Conservation (phyloP, 2,329 filamentous ascomycete species). For the Macrophomina phaseolina region DNA sequence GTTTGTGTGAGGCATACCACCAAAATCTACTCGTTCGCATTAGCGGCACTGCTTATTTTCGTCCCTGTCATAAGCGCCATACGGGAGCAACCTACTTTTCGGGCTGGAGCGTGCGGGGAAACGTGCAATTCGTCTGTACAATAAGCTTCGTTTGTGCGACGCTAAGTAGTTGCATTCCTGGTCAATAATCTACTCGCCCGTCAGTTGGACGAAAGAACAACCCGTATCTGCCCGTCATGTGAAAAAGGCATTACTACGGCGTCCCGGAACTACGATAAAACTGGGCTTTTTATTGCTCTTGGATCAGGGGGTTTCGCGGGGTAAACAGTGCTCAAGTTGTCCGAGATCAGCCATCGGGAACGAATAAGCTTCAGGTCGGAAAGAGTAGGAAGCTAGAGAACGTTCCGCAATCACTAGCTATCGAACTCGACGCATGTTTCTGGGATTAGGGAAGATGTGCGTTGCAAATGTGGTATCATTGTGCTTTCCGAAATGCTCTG, state of each 20-base stretch:
- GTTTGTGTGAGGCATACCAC: too few species aligned
- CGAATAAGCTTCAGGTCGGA: constrained; percentile 15
- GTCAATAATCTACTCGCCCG: background rate
- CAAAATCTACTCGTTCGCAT: background rate
- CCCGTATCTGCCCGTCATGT: background rate
- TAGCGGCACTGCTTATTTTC: background rate
- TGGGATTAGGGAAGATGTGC: background rate
- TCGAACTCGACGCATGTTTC: background rate
- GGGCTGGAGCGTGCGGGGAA: background rate
- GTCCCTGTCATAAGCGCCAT: background rate
- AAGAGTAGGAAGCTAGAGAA: constrained; percentile 12
- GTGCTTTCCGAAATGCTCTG: background rate
- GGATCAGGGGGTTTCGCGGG: constrained; percentile 5
- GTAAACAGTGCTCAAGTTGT: background rate
- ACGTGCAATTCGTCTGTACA: background rate
- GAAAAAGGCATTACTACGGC: background rate
- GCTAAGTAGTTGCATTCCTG: background rate
- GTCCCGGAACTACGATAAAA: background rate
- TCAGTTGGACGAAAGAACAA: background rate
- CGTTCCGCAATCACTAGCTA: background rate
- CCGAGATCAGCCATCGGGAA: background rate
- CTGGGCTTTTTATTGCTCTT: background rate
- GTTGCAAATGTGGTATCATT: constrained; percentile 25
- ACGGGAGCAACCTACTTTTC: constrained; percentile 11
- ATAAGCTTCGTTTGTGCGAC: background rate